These are phyloP conservation scores for Hypsizygus marmoreus DNA, from an alignment of 768 basidiomycete species.

Conservation along the genomic window DNA sequence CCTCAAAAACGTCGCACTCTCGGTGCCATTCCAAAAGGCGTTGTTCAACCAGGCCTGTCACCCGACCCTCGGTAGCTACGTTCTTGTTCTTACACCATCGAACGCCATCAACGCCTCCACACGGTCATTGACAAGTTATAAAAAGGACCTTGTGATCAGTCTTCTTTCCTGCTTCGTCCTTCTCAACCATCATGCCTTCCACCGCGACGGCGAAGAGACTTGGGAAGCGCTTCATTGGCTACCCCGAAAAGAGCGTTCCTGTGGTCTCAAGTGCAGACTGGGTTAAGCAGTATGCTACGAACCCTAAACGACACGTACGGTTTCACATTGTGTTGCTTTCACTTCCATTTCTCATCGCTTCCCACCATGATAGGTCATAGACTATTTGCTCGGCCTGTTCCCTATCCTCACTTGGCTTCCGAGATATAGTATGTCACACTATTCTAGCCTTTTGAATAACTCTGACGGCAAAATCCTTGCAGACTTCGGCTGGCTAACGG, in stretches of 20 bases:
- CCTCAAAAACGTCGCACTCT: background rate
- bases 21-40: background rate
- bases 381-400: conserved; percentile 76
- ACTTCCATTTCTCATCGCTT: conserved; percentile 4
- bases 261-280: conserved; percentile 63
- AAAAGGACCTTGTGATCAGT: background rate
- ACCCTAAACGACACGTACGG: conserved; percentile 56
- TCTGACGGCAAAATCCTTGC: conserved; percentile 1
- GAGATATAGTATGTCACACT: conserved; percentile 70
- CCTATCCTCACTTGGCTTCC: conserved; percentile 86
- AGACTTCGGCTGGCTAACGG: conserved; percentile 81
- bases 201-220: conserved; percentile 41
- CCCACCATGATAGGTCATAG: conserved; percentile 42
- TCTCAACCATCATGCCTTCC: conserved; percentile 16
- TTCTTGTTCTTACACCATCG: background rate
- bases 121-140: conserved; percentile 6
- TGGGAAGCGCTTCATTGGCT: conserved; percentile 59
- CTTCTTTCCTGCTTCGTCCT: conserved; percentile 1
- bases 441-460: conserved; percentile 1
- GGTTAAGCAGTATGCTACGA: conserved; percentile 36
- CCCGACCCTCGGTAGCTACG: conserved; percentile 3
- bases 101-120: background rate
- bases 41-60: too few relatives aligned
- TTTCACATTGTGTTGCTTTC: conserved; percentile 4
- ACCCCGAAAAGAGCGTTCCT: conserved; percentile 62